A percentile compares a stretch with the other conserved stretches of the same genome.
Evolutionary conservation across 352 stramenopile species (phyloP).

Genomic region (Pythium oligandrum): DNA sequence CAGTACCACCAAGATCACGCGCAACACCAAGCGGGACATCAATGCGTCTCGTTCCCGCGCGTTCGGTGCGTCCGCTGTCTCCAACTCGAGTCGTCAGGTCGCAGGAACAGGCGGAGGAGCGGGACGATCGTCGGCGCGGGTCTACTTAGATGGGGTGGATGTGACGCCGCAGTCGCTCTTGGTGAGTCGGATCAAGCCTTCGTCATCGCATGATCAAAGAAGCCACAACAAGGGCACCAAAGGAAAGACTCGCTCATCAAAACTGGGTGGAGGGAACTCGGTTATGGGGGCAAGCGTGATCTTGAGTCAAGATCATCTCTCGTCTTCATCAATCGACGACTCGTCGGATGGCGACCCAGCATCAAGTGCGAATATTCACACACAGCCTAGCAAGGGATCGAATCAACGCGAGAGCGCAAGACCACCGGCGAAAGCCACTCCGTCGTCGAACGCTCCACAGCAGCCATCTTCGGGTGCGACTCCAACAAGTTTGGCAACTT

Average conservation of each 20-base stretch:
- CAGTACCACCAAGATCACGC: slow-evolving; percentile 32
- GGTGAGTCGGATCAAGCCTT: slow-evolving; percentile 64
- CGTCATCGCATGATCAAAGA: slow-evolving; percentile 25
- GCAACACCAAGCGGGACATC: slow-evolving; percentile 40
- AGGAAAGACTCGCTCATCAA: slow-evolving; percentile 21
- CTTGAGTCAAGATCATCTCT: slow-evolving; percentile 36
- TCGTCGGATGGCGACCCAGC: slow-evolving; percentile 34
- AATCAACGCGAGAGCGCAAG: background rate
- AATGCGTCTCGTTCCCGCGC: slow-evolving; percentile 49
- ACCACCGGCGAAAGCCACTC: background rate
- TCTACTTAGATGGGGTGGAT: slow-evolving; percentile 65
- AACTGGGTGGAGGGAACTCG: slow-evolving; percentile 18
- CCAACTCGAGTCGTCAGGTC: slow-evolving; percentile 64
- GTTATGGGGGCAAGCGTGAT: slow-evolving; percentile 46
- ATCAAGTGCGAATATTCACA: slow-evolving; percentile 2
- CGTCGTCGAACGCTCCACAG: too few species aligned
- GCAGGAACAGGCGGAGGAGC: slow-evolving; percentile 35
- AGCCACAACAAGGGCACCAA: slow-evolving; percentile 10
- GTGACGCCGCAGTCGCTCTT: slow-evolving; percentile 78
- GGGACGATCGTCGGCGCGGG: slow-evolving; percentile 38
- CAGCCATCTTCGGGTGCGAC: too few species aligned
- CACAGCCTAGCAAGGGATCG: background rate
- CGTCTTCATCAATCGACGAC: slow-evolving; percentile 51
- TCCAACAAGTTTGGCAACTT: too few species aligned
- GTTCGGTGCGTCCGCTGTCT: slow-evolving; percentile 57